Percentiles rank a stretch among this genome's conserved stretches.
Evolutionary conservation across 140 eudicot species (phyloP).

Genomic region (Anethum foeniculum): DNA sequence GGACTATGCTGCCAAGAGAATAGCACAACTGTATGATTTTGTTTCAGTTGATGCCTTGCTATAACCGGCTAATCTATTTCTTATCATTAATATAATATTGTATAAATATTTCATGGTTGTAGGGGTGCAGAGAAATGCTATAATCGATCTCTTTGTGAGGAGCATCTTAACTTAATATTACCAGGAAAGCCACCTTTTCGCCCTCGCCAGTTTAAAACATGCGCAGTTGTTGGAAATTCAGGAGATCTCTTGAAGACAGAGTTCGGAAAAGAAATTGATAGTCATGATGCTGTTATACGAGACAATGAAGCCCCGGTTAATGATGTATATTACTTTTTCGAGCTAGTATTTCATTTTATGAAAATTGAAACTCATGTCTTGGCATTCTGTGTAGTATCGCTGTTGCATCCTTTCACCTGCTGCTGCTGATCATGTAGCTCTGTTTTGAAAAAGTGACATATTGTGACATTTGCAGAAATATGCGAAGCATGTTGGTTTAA

Average conservation of each 20-base stretch:
- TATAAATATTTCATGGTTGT: conserved; percentile 3
- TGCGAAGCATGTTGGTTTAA: conserved; percentile 86
- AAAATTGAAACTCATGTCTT: not conserved
- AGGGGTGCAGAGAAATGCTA: conserved; percentile 91
- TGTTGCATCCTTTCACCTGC: not conserved
- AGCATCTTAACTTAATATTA: conserved; percentile 70
- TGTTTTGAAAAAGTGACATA: not conserved
- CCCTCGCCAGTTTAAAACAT: conserved; percentile 80
- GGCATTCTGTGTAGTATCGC: not conserved
- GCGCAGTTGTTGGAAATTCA: conserved; percentile 98
- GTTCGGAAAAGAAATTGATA: conserved; percentile 91
- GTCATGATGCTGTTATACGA: conserved; percentile 93
- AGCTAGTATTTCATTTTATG: conserved; percentile 9
- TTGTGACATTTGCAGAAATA: conserved; percentile 57
- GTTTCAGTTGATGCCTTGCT: not conserved
- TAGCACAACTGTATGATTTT: conserved; percentile 74
- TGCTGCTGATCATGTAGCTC: not conserved
- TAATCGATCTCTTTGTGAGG: conserved; percentile 82
- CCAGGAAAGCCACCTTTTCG: conserved; percentile 94
- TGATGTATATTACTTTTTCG: conserved; percentile 37
- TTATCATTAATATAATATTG: not conserved
- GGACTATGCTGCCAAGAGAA: conserved; percentile 90
- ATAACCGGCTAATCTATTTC: not conserved
- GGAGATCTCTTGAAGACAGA: conserved; percentile 95
- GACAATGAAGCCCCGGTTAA: conserved; percentile 98